Evolutionary conservation across 306 rosid species (phyloP).

Genomic region (Cucumis hystrix): DNA sequence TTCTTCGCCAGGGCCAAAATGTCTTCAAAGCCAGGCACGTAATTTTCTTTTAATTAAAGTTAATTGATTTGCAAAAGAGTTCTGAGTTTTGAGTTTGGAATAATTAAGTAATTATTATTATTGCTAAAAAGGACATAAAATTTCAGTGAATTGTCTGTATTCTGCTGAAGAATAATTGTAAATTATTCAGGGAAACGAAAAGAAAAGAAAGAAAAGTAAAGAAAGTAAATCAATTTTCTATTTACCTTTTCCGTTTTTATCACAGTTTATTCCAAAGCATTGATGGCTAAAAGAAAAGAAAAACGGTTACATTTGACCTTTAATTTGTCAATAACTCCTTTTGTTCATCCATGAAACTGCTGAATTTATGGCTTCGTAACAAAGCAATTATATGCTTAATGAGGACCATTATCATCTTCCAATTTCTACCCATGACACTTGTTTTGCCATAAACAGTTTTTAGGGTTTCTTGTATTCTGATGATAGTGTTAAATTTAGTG

Average conservation of each 20-base stretch:
- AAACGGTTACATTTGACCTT: neutral
- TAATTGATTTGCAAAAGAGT: neutral
- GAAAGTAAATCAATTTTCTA: neutral
- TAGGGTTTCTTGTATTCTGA: neutral
- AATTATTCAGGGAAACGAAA: neutral
- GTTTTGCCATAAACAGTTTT: neutral
- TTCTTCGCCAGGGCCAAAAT: constrained; percentile 78
- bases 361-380: neutral
- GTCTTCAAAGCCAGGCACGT: constrained; percentile 3
- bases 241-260: neutral
- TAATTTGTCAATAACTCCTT: neutral
- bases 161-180: neutral
- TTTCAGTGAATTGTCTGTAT: neutral
- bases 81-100: neutral
- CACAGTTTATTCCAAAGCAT: neutral
- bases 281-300: neutral
- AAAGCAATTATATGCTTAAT: neutral
- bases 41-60: neutral
- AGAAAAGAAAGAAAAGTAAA: neutral
- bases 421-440: neutral
- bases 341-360: neutral
- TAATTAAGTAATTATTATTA: neutral
- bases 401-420: neutral
- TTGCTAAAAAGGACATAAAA: neutral
- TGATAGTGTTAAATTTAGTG: neutral